phyloP scores from a whole-genome alignment of 2,329 filamentous ascomycete species.

The Mycosphaerella sp. region DNA sequence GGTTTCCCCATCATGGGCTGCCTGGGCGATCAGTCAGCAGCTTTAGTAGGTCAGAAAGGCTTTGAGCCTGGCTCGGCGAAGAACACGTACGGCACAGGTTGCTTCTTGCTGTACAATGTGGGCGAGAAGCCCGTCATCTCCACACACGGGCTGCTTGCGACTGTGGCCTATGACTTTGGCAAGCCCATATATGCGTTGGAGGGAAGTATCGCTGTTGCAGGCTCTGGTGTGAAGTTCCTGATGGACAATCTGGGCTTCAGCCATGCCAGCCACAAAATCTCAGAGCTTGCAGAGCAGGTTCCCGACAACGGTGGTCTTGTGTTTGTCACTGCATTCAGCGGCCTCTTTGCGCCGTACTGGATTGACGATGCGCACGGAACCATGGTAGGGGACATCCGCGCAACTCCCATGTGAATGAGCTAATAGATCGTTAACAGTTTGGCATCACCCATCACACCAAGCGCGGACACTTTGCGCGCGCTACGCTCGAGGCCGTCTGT shows the following conservation, averaged over 20 bases:
- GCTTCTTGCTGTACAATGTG: constrained; percentile 84
- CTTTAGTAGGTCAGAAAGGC: constrained; percentile 64
- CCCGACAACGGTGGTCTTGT: constrained; percentile 75
- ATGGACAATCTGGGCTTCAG: constrained; percentile 59
- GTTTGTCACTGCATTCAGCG: constrained; percentile 84
- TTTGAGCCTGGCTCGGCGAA: constrained; percentile 78
- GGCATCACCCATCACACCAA: constrained; percentile 59
- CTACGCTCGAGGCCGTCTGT: constrained; percentile 84
- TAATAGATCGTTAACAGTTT: constrained; percentile 15
- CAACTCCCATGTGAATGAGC: not conserved
- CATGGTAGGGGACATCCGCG: constrained; percentile 37
- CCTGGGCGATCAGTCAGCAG: constrained; percentile 79
- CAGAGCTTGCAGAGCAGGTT: constrained; percentile 57
- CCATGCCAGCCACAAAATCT: constrained; percentile 58
- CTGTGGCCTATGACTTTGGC: constrained; percentile 77
- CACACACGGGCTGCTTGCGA: constrained; percentile 73
- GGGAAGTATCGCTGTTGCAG: constrained; percentile 72
- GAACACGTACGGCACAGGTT: constrained; percentile 87
- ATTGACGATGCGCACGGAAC: constrained; percentile 89
- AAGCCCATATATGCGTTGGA: constrained; percentile 69
- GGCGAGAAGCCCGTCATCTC: constrained; percentile 81
- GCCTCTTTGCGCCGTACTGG: constrained; percentile 90
- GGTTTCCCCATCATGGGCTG: constrained; percentile 74
- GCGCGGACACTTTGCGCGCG: constrained; percentile 78
- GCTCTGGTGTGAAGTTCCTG: constrained; percentile 70